A percentile compares a stretch with the other conserved stretches of the same genome.
Conservation (phyloP, 2,329 filamentous ascomycete genomes). For the Alternaria angustiovoidea region DNA sequence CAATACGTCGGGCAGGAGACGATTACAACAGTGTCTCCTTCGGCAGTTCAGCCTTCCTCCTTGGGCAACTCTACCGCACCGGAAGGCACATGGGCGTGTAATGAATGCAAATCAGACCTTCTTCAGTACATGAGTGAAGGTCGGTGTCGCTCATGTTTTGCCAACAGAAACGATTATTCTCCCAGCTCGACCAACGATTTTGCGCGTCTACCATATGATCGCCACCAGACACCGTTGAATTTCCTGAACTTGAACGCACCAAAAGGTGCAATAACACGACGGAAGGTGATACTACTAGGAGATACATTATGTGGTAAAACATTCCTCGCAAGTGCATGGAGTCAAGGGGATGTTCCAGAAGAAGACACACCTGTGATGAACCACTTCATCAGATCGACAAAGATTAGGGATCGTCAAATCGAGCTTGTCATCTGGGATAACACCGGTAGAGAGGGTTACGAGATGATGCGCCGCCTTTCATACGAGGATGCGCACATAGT, state of each 20-base stretch:
- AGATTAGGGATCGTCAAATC: constrained; percentile 4
- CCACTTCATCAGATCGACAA: neutral
- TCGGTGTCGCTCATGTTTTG: neutral
- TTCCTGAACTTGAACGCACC: neutral
- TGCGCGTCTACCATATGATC: neutral
- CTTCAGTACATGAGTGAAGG: neutral
- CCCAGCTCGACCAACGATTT: constrained; percentile 1
- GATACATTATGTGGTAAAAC: constrained; percentile 19
- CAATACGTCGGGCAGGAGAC: neutral
- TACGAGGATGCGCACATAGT: constrained; percentile 16
- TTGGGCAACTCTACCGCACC: neutral
- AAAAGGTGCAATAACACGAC: neutral
- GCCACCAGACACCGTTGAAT: neutral
- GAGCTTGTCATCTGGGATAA: constrained; percentile 18
- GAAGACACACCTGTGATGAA: neutral
- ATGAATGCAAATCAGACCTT: neutral
- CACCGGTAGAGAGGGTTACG: neutral
- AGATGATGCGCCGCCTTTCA: constrained; percentile 6
- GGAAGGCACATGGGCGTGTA: constrained; percentile 8
- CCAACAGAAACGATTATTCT: neutral
- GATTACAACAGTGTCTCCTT: neutral
- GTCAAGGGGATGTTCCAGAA: neutral
- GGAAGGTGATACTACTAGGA: constrained; percentile 19
- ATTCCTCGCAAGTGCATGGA: constrained; percentile 14
- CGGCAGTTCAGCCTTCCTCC: neutral